A percentile compares a stretch with the other conserved stretches of the same genome.
phyloP scores from a whole-genome alignment of 257 asterid species.

The Solanum pinnatisectum region DNA sequence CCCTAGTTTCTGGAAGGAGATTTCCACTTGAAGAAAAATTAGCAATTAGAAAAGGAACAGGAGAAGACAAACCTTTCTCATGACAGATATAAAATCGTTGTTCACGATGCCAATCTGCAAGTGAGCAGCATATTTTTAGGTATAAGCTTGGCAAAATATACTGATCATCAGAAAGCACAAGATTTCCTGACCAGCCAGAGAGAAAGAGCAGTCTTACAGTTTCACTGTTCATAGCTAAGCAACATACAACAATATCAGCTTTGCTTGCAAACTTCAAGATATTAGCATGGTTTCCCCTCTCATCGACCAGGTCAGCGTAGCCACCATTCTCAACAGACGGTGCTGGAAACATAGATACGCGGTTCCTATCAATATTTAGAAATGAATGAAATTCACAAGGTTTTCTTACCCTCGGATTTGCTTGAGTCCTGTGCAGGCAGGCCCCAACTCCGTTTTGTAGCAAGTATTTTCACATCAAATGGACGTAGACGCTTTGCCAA shows the following conservation, averaged over 20 bases:
- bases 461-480: conserved; percentile 82
- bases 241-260: conserved; percentile 84
- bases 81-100: conserved; percentile 61
- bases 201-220: conserved; percentile 38
- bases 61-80: conserved; percentile 64
- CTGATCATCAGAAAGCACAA: background rate
- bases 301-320: conserved; percentile 47
- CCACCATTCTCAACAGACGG: background rate
- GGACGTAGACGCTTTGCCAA: conserved; percentile 88
- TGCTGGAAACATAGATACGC: background rate
- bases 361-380: background rate
- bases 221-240: conserved; percentile 66
- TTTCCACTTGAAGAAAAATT: background rate
- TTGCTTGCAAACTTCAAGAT: conserved; percentile 58
- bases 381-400: background rate
- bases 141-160: background rate
- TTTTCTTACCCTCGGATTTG: background rate
- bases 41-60: too few species aligned
- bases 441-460: conserved; percentile 88
- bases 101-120: conserved; percentile 72
- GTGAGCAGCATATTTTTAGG: conserved; percentile 3
- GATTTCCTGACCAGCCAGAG: background rate
- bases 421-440: conserved; percentile 14
- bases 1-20: background rate
- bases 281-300: conserved; percentile 71